Base-by-base conservation (phyloP, 2,329 filamentous ascomycete genomes). In the Alternaria triticina region DNA sequence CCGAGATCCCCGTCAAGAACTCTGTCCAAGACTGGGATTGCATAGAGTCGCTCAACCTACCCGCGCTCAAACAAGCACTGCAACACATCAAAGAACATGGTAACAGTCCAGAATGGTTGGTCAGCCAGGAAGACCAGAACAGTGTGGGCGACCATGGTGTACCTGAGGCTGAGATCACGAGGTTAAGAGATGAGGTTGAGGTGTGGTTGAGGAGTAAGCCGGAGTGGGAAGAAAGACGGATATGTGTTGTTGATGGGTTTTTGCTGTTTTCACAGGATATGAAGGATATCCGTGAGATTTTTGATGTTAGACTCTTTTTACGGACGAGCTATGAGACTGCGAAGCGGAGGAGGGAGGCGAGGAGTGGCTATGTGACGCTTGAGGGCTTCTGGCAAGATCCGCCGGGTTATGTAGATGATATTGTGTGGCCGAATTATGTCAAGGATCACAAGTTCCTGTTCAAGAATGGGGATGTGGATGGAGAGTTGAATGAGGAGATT, bases 371-470 rank as follows among this genome's bases (percentile, higher is more conserved):
- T 77, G 91, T 93, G 28, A 95, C 92, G 47, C 76, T 82, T 40
- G 85, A 97, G 74, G 95, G 94, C 27, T 99, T 97, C 82, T 99
- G 96, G 96, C 86, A 90, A 60, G 96, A 99, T 79, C 96, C 96
- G 0, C 93, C 93, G 0, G 94, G 93, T 0, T 99, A 98, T 78
- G 94, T 98, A 40, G 94, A 98, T 77, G 88, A 91, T 77, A 87
- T 99, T 58, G 96, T 99, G 5, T 99, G 96, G 96, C 95, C 95
- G 4, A 95, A 97, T 73, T 98, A 97, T 79, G 92, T 91, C 4
- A 84, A 87, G 57, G 88, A 93, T 72, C 94, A 98, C 81, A 83
- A 84, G 22, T 97, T 92, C 85, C 83, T 99, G 78, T 96, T 97
- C 75, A 80, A 89, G 67, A 81, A 83, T 8, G 90, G 88, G 0